Evolutionary conservation across 208 protist genomes (phyloP).

Genomic region (Trypanosoma avium): DNA sequence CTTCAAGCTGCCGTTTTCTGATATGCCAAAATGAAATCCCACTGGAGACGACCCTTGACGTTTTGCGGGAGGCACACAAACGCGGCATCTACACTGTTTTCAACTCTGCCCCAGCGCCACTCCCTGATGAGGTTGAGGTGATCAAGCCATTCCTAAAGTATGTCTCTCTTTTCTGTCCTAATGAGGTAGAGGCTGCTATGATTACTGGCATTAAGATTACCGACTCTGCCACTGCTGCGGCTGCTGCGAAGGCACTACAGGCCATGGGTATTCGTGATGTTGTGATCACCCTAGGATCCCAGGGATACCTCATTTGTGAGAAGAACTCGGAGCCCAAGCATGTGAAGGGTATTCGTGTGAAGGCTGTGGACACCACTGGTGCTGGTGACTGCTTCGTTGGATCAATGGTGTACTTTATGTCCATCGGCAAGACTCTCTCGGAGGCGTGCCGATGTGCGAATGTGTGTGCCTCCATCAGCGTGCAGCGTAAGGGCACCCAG

Average conservation of each 20-base stretch:
- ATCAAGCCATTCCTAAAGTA: slow-evolving; percentile 77
- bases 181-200: slow-evolving; percentile 90
- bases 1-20: slow-evolving; percentile 59
- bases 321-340: slow-evolving; percentile 40
- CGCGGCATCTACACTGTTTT: slow-evolving; percentile 92
- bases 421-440: slow-evolving; percentile 59
- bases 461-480: slow-evolving; percentile 81
- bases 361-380: slow-evolving; percentile 93
- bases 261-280: slow-evolving; percentile 68
- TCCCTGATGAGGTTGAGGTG: slow-evolving; percentile 49
- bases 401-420: slow-evolving; percentile 88
- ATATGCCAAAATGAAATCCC: slow-evolving; percentile 94
- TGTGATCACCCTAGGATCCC: slow-evolving; percentile 88
- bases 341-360: slow-evolving; percentile 57
- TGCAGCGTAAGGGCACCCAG: slow-evolving; percentile 91
- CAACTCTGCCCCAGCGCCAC: slow-evolving; percentile 91
- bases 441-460: slow-evolving; percentile 80
- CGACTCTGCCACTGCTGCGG: slow-evolving; percentile 50
- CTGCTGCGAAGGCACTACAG: slow-evolving; percentile 65
- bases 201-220: slow-evolving; percentile 80
- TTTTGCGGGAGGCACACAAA: slow-evolving; percentile 71
- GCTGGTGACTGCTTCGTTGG: slow-evolving; percentile 94
- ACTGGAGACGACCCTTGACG: slow-evolving; percentile 76
- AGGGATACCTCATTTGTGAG: slow-evolving; percentile 77
- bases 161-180: slow-evolving; percentile 91